Evolutionary conservation across 148 eudicot genomes (phyloP), one percentile per base, ranked within the genome.

Genomic region (Nepenthes mirabilis): DNA sequence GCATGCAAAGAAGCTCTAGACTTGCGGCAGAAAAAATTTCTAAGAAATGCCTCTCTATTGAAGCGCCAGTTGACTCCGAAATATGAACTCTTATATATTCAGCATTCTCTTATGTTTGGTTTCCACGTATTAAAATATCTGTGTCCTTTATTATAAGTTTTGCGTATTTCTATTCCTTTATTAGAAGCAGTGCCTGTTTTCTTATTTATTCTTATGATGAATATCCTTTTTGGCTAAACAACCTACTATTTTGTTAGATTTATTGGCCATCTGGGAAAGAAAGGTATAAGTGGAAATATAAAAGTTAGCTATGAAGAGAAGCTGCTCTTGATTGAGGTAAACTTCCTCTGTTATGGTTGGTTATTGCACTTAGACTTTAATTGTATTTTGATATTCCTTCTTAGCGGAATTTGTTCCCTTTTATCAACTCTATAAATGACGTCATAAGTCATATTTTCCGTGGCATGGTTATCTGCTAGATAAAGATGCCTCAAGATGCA

Each of bases 401-500:
- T n/a, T n/a, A 40, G 35, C 49, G 7, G 43, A 40, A 40, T 49
- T 49, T 3, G 2, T 49, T n/a, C n/a, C n/a, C n/a, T 11, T 49
- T 49, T 49, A 2, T 49, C 12, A 5, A 9, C 2, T 49, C 11
- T n/a, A n/a, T n/a, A n/a, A n/a, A n/a, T n/a, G n/a, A n/a, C n/a
- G n/a, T n/a, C n/a, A n/a, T n/a, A n/a, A n/a, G n/a, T n/a, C n/a
- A n/a, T n/a, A n/a, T n/a, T n/a, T n/a, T n/a, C 7, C 43, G 7
- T 40, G 7, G 3, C 4, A 40, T 40, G n/a, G n/a, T n/a, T 40
- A 40, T 40, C 4, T 2, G 4, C 64, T 71, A 88, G 98, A 88
- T 91, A 43, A 91, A 76, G 73, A 91, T 91, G 94, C 98, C 98
- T 9, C 98, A 91, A 72, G 98, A 91, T 78, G 88, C 88, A 61